Base-by-base conservation (phyloP, 2,329 filamentous ascomycete genomes). In the Fusarium bulbicola region DNA sequence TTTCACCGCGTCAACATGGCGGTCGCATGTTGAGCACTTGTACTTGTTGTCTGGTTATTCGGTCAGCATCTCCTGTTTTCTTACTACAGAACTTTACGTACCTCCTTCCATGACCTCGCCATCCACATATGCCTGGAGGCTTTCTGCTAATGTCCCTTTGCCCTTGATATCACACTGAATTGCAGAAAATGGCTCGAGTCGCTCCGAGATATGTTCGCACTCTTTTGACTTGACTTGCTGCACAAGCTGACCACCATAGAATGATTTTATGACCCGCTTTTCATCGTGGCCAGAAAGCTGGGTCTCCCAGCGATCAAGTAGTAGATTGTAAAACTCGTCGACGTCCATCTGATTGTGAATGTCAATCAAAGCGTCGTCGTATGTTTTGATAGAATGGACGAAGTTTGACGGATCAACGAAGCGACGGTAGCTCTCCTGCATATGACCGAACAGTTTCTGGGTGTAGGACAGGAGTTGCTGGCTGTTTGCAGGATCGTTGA, bases 101-200 rank as follows among this genome's bases (percentile, higher is more conserved):
- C 91, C 91, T 74, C 97, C 96, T 85, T 97, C 94, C 92, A 99
- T 95, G 40, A 96, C 91, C 82, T 99, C 96, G 8, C 96, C 96
- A 79, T 97, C 93, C 18, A 98, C 95, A 80, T 97, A 98, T n/a
- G 95, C 94, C 76, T 95, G 91, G 20, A 99, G 86, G 78, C 96
- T 98, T 74, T 98, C 95, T 77, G 94, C 87, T 4, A 99, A 88
- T 37, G 87, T 92, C 28, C 86, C 87, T 82, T 98, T 98, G 58
- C 95, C 95, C 81, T 97, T 97, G 78, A 99, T 97, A 76, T 98
- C 95, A 79, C 96, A 97, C 76, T 97, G 95, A 61, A 99, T 95
- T 10, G 95, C 95, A 20, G 95, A 97, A 80, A 98, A 98, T 0
- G 93, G 92, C 80, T 99, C 96, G 5, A 94, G 87, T 21, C 93